Percentiles rank a stretch among this genome's conserved stretches.
These are phyloP conservation scores for Helicostylum pulchrum DNA, from an alignment of 192 early-diverging fungal species.

Conservation along the genomic window DNA sequence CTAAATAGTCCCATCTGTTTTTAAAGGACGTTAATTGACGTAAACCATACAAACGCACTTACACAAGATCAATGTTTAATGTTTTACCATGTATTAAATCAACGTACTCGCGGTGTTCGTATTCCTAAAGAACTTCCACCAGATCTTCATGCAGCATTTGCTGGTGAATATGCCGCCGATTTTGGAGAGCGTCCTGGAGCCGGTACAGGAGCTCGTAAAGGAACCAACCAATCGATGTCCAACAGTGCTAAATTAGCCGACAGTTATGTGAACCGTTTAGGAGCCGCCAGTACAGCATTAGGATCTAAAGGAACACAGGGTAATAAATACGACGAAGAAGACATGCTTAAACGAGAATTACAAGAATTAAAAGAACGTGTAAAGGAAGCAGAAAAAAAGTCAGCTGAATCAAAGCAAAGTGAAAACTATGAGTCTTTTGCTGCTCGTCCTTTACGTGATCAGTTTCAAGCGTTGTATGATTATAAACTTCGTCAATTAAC, in stretches of 20 bases:
- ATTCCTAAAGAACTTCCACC: constrained; percentile 49
- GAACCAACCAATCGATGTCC: constrained; percentile 25
- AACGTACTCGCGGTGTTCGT: constrained; percentile 48
- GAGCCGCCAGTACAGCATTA: constrained; percentile 32
- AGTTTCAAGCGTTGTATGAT: constrained; percentile 50
- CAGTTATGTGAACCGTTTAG: constrained; percentile 36
- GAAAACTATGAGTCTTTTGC: constrained; percentile 27
- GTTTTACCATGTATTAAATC: constrained; percentile 57
- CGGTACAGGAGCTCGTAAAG: constrained; percentile 29
- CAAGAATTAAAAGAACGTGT: constrained; percentile 45
- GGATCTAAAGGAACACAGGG: constrained; percentile 34
- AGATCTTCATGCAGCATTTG: constrained; percentile 50
- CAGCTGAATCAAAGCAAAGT: constrained; percentile 23
- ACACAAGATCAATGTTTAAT: constrained; percentile 55
- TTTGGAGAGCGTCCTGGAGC: constrained; percentile 36
- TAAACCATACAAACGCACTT: constrained; percentile 51
- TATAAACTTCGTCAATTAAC: constrained; percentile 51
- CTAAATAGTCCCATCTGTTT: background rate
- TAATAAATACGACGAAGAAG: constrained; percentile 42
- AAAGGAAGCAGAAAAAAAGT: constrained; percentile 43
- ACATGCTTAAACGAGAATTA: constrained; percentile 42
- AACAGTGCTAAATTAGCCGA: constrained; percentile 32
- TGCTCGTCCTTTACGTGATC: constrained; percentile 28
- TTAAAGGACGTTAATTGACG: constrained; percentile 52
- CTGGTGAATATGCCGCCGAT: constrained; percentile 46